Evolutionary conservation across 108 stramenopile species (phyloP).

Genomic region (Schizochytrium sp.): DNA sequence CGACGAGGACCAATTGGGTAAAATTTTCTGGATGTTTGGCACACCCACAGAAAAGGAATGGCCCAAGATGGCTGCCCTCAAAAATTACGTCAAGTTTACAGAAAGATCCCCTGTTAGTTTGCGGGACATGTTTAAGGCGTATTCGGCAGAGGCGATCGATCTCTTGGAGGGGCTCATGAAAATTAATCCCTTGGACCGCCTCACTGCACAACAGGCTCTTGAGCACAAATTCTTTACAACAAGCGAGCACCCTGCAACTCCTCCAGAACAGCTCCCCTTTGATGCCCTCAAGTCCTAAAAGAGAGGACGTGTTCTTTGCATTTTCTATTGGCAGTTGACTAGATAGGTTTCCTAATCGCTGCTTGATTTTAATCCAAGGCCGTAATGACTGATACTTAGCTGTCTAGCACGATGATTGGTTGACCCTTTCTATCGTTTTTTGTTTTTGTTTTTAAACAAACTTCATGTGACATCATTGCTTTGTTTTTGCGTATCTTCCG

Average conservation of each 20-base stretch:
- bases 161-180: slow-evolving; percentile 33
- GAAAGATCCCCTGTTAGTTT: background rate
- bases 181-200: slow-evolving; percentile 18
- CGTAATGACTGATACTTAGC: too few relatives aligned
- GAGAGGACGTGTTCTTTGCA: background rate
- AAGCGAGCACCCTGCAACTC: slow-evolving; percentile 8
- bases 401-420: too few relatives aligned
- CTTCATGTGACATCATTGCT: too few relatives aligned
- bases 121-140: slow-evolving; percentile 50
- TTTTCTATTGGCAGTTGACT: background rate
- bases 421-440: too few relatives aligned
- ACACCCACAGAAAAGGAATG: slow-evolving; percentile 61
- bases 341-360: too few relatives aligned
- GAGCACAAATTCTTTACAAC: slow-evolving; percentile 52
- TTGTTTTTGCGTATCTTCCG: too few relatives aligned
- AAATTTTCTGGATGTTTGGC: slow-evolving; percentile 59
- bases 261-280: slow-evolving; percentile 17
- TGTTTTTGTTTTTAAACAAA: too few relatives aligned
- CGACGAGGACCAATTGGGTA: slow-evolving; percentile 43
- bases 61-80: slow-evolving; percentile 4
- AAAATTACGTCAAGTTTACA: background rate
- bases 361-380: too few relatives aligned
- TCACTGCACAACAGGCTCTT: background rate
- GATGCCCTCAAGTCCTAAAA: slow-evolving; percentile 1
- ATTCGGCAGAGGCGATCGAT: slow-evolving; percentile 14